phyloP scores from a whole-genome alignment of 179 eudicot species.

The Sideroxylon spinosum region DNA sequence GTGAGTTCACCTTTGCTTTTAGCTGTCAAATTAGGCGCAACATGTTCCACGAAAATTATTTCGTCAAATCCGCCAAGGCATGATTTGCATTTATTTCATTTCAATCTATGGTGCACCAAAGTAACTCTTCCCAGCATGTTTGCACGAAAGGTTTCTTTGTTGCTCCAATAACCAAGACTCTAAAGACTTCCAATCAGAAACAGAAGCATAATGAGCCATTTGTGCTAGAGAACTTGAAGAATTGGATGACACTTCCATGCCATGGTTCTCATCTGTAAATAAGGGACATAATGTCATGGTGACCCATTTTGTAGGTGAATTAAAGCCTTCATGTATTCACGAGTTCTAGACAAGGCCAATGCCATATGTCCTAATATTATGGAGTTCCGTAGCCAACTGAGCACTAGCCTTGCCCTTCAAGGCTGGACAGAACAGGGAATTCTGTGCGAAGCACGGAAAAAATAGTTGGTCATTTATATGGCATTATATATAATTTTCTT shows the following conservation, averaged over 20 bases:
- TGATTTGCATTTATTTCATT: conserved; percentile 92
- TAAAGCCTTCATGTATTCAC: conserved; percentile 71
- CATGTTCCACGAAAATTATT: conserved; percentile 79
- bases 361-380: conserved; percentile 63
- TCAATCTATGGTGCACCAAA: conserved; percentile 93
- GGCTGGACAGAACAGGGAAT: conserved; percentile 82
- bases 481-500: conserved; percentile 99
- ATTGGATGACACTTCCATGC: conserved; percentile 59
- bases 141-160: conserved; percentile 70
- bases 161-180: conserved; percentile 91
- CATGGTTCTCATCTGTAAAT: conserved; percentile 53
- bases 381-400: too few species aligned
- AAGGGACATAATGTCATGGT: conserved; percentile 56
- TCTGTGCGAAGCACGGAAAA: conserved; percentile 68
- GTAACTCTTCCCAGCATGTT: conserved; percentile 84
- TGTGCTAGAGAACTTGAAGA: conserved; percentile 84
- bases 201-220: conserved; percentile 78
- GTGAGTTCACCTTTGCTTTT: conserved; percentile 93
- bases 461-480: conserved; percentile 87
- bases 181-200: conserved; percentile 93
- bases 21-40: conserved; percentile 89
- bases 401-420: too few species aligned
- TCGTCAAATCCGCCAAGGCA: conserved; percentile 93
- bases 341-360: conserved; percentile 71
- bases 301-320: conserved; percentile 74